These are phyloP conservation scores for Dryas octopetala DNA, from an alignment of 306 rosid species.

Conservation along the genomic window DNA sequence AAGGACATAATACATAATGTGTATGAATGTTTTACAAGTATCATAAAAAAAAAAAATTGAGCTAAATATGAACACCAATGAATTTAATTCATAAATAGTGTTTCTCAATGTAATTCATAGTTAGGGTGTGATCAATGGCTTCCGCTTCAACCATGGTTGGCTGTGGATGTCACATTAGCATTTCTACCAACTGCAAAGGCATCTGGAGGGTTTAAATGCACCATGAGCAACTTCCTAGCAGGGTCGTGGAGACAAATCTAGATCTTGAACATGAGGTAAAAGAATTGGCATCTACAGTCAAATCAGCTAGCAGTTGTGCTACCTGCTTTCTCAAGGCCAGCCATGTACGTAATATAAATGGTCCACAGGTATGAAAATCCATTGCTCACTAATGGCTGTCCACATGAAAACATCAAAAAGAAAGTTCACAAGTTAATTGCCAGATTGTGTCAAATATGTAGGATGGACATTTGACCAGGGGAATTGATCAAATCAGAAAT, in stretches of 20 bases:
- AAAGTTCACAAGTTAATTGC: constrained; percentile 8
- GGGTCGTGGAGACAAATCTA: constrained; percentile 10
- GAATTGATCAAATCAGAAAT: neutral
- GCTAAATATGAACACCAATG: neutral
- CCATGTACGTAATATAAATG: constrained; percentile 89
- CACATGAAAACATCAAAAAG: constrained; percentile 31
- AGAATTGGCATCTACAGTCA: constrained; percentile 15
- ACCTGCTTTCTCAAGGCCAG: constrained; percentile 68
- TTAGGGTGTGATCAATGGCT: constrained; percentile 13
- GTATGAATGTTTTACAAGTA: constrained; percentile 16
- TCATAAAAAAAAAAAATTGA: neutral
- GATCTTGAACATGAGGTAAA: constrained; percentile 11
- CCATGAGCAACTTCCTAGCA: constrained; percentile 20
- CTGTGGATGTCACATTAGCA: constrained; percentile 21
- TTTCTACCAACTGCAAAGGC: constrained; percentile 3
- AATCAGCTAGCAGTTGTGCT: constrained; percentile 33
- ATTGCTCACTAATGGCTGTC: constrained; percentile 91
- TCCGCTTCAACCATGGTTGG: constrained; percentile 12
- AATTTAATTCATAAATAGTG: constrained; percentile 6
- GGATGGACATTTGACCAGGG: neutral
- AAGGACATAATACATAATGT: neutral
- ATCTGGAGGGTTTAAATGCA: constrained; percentile 9
- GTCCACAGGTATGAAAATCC: constrained; percentile 94
- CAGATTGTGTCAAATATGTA: neutral
- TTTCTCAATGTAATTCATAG: neutral